A percentile compares a stretch with the other conserved stretches of the same genome.
These are phyloP conservation scores for Colletotrichum euphorbiae DNA, from an alignment of 2,329 filamentous ascomycete species.

Conservation along the genomic window DNA sequence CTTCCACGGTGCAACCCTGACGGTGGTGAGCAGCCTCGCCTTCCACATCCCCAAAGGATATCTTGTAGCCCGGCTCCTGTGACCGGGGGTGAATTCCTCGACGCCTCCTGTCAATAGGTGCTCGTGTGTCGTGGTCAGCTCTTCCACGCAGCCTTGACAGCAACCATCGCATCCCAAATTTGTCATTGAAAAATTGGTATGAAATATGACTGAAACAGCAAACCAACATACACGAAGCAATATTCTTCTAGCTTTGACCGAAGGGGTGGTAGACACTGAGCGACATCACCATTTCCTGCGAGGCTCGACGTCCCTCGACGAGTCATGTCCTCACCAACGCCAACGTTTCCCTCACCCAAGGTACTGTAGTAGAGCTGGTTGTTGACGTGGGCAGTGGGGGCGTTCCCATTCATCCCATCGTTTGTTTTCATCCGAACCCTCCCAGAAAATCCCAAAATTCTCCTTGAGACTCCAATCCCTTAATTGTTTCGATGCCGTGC, in stretches of 20 bases:
- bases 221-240: slow-evolving; percentile 3
- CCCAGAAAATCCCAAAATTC: background rate
- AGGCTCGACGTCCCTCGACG: background rate
- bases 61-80: slow-evolving; percentile 5
- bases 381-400: background rate
- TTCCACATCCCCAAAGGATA: slow-evolving; percentile 1
- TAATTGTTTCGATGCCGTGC: slow-evolving; percentile 18
- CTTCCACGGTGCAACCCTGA: slow-evolving; percentile 37
- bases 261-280: background rate
- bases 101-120: slow-evolving; percentile 8
- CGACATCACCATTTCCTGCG: background rate
- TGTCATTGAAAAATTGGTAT: background rate
- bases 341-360: background rate
- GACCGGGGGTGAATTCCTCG: slow-evolving; percentile 18
- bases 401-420: slow-evolving; percentile 19
- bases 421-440: slow-evolving; percentile 22
- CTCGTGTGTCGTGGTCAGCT: background rate
- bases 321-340: slow-evolving; percentile 16
- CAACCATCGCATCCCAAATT: background rate
- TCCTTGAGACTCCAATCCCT: slow-evolving; percentile 9
- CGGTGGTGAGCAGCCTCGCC: slow-evolving; percentile 25
- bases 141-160: background rate
- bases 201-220: slow-evolving; percentile 3
- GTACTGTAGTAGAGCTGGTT: background rate
- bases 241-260: slow-evolving; percentile 6